These are phyloP conservation scores for Rhododendron williamsianum DNA, from an alignment of 148 eudicot species.

Conservation along the genomic window DNA sequence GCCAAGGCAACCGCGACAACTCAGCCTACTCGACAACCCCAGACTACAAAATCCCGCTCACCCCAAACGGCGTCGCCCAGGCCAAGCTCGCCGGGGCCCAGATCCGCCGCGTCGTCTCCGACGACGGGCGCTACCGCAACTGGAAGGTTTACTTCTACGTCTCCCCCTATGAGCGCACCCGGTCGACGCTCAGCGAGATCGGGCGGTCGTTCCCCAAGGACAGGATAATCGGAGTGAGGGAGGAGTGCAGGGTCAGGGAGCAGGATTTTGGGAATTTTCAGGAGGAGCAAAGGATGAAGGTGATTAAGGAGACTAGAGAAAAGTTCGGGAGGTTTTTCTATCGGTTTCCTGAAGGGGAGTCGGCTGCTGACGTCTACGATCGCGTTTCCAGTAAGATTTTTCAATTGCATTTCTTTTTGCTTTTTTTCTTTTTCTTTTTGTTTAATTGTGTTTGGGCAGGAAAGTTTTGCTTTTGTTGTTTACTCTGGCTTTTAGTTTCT, in stretches of 20 bases:
- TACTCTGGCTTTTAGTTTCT: neutral
- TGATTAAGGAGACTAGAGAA: constrained; percentile 51
- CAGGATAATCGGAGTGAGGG: constrained; percentile 64
- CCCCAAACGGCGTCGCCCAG: constrained; percentile 44
- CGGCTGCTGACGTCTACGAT: constrained; percentile 92
- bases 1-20: constrained; percentile 61
- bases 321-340: constrained; percentile 81
- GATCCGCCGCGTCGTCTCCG: constrained; percentile 47
- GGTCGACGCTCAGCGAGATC: constrained; percentile 68
- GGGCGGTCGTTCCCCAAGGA: constrained; percentile 55
- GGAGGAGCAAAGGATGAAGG: constrained; percentile 60
- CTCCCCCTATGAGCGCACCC: constrained; percentile 68
- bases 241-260: constrained; percentile 80
- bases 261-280: constrained; percentile 97
- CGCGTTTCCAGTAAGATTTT: constrained; percentile 75
- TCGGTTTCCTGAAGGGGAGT: constrained; percentile 91
- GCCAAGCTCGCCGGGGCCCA: constrained; percentile 41
- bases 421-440: neutral
- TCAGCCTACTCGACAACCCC: constrained; percentile 53
- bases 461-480: neutral
- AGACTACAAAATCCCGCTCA: constrained; percentile 61
- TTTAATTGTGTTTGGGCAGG: neutral
- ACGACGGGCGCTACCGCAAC: constrained; percentile 1
- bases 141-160: constrained; percentile 83
- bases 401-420: neutral